Conservation (phyloP, 2,329 filamentous ascomycete genomes). For the Xylaria sp. region DNA sequence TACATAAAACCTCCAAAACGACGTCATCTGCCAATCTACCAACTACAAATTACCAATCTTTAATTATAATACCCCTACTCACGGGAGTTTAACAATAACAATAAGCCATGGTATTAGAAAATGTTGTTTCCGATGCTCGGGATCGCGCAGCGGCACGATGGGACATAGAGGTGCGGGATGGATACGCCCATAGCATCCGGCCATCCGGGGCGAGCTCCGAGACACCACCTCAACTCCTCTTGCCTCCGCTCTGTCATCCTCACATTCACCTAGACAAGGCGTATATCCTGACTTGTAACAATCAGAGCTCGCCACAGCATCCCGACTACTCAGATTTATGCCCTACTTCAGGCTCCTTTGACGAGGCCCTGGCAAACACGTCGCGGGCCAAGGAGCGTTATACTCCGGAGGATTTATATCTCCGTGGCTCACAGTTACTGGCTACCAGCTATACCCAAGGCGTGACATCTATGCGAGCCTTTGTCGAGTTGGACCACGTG, state of each 20-base stretch:
- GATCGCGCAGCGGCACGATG: slow-evolving; percentile 16
- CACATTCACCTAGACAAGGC: slow-evolving; percentile 78
- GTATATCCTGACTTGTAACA: slow-evolving; percentile 62
- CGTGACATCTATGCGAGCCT: slow-evolving; percentile 75
- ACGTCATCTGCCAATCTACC: slow-evolving; percentile 16
- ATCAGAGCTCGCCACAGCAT: slow-evolving; percentile 47
- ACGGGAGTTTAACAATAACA: background rate
- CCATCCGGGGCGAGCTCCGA: slow-evolving; percentile 32
- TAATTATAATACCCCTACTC: no score
- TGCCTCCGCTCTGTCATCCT: slow-evolving; percentile 70
- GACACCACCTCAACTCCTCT: slow-evolving; percentile 45
- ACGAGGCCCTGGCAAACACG: slow-evolving; percentile 67
- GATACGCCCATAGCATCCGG: slow-evolving; percentile 37
- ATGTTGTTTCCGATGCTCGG: slow-evolving; percentile 34
- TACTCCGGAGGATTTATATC: slow-evolving; percentile 68
- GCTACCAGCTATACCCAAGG: slow-evolving; percentile 71
- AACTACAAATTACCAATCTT: background rate
- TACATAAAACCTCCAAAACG: slow-evolving; percentile 1
- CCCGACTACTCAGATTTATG: slow-evolving; percentile 69
- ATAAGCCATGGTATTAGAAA: slow-evolving; percentile 28
- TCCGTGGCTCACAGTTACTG: slow-evolving; percentile 71
- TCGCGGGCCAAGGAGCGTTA: slow-evolving; percentile 70
- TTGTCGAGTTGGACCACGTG: slow-evolving; percentile 75
- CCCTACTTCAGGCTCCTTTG: slow-evolving; percentile 69
- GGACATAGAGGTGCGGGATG: slow-evolving; percentile 36